A percentile compares a stretch with the other conserved stretches of the same genome.
These are phyloP conservation scores for Suhomyces canberraensis DNA, from an alignment of 805 yeast genomes.

Conservation along the genomic window DNA sequence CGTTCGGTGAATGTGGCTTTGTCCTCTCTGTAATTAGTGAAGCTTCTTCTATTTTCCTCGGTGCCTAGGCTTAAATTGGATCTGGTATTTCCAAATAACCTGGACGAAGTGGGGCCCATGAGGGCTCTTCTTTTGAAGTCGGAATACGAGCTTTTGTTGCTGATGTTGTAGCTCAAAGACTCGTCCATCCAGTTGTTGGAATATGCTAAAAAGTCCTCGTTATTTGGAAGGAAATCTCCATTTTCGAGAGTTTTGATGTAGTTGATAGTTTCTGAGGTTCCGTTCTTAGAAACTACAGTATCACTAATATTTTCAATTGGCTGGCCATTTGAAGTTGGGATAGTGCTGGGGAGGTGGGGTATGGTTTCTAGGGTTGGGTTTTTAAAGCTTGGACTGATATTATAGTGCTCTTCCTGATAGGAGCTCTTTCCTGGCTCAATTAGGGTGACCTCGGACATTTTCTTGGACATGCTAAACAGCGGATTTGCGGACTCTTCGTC, in stretches of 20 bases:
- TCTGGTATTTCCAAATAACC: constrained; percentile 1
- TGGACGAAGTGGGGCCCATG: background rate
- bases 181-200: constrained; percentile 21
- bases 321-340: no score
- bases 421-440: constrained; percentile 3
- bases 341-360: no score
- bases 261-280: constrained; percentile 6
- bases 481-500: background rate
- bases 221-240: no score
- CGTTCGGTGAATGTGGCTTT: no score
- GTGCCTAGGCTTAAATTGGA: constrained; percentile 1
- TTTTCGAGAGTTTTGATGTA: constrained; percentile 7
- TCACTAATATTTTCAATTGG: no score
- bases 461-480: constrained; percentile 5
- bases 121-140: constrained; percentile 3
- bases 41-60: background rate
- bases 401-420: no score
- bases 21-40: constrained; percentile 1
- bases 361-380: no score
- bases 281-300: no score
- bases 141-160: background rate
- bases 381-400: no score
- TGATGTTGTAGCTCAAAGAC: constrained; percentile 2
- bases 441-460: constrained; percentile 10
- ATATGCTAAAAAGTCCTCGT: constrained; percentile 11